phyloP scores from a whole-genome alignment of 2,329 filamentous ascomycete species.

The Botrytis sinoallii region DNA sequence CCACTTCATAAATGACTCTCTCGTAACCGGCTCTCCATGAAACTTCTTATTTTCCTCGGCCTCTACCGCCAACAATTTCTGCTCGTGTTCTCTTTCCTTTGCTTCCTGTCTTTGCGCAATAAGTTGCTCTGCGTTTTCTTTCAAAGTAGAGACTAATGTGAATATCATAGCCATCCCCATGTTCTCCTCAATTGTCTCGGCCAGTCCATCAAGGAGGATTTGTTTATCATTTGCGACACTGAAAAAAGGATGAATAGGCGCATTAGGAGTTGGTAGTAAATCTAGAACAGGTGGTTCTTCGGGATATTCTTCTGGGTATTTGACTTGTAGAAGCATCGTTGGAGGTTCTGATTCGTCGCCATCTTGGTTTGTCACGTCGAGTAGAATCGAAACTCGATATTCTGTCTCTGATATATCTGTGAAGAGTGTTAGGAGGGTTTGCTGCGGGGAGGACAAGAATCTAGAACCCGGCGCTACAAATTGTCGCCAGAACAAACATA shows the following conservation, averaged over 20 bases:
- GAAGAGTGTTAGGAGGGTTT: conserved; percentile 13
- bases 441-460: background rate
- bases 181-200: conserved; percentile 82
- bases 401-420: conserved; percentile 86
- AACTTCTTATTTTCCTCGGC: conserved; percentile 96
- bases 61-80: conserved; percentile 59
- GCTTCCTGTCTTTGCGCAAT: conserved; percentile 70
- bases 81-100: conserved; percentile 56
- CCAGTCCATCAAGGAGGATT: conserved; percentile 65
- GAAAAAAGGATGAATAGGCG: conserved; percentile 67
- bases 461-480: background rate
- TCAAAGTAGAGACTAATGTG: conserved; percentile 80
- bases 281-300: conserved; percentile 82
- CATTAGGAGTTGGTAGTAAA: conserved; percentile 69
- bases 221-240: conserved; percentile 78
- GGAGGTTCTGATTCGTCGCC: conserved; percentile 62
- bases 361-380: conserved; percentile 71
- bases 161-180: conserved; percentile 98
- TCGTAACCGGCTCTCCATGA: conserved; percentile 83
- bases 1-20: conserved; percentile 83
- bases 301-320: conserved; percentile 87
- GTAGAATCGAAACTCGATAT: conserved; percentile 79
- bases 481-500: conserved; percentile 40
- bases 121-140: conserved; percentile 85
- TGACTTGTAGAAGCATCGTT: conserved; percentile 76